Evolutionary conservation across 75 land plant genomes (phyloP), one percentile per base, ranked within the genome.

Genomic region (Gnetum montanum): DNA sequence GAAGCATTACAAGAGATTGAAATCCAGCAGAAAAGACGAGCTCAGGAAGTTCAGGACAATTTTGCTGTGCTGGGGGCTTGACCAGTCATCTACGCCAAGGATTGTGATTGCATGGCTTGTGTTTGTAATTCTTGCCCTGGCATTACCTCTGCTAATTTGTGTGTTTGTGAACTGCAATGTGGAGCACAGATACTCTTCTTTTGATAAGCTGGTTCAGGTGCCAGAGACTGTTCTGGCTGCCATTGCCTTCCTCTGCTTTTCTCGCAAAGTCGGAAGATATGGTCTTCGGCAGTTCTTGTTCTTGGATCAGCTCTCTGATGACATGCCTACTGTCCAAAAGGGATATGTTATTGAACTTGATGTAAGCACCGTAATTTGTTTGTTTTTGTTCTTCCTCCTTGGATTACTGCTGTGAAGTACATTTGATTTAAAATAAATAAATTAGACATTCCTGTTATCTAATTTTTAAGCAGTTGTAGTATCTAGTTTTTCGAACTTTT

Each of bases 211-310:
- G 6, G 79, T 72, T 29, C 79, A 87, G 52, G 30, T 73, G 6
- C 80, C 92, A 6, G 78, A 73, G 27, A 73, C 89, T 23, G 57
- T 61, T 25, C 64, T 87, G 23, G 81, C 89, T 11, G 54, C 72
- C 20, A 59, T 84, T 25, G 67, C 78, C 16, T 87, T 87, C 71
- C 35, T 87, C 51, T 73, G 70, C 22, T 62, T 83, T 15, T 58
- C 69, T 22, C 46, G 54, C 28, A 64, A 72, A 60, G 63, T 80
- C 38, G 72, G 70, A 30, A 65, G 43, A 23, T 59, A 68, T 50
- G 79, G 79, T n/a, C 72, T 87, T 57, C 72, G 77, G 36, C 71
- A 69, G 41, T 70, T 84, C 58, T 73, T 86, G 33, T 71, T 80
- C 58, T 75, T 87, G 53, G 81, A 84, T 38, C 74, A 68, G 46